Evolutionary conservation across 345 rosid genomes (phyloP).

Genomic region (Adansonia digitata): DNA sequence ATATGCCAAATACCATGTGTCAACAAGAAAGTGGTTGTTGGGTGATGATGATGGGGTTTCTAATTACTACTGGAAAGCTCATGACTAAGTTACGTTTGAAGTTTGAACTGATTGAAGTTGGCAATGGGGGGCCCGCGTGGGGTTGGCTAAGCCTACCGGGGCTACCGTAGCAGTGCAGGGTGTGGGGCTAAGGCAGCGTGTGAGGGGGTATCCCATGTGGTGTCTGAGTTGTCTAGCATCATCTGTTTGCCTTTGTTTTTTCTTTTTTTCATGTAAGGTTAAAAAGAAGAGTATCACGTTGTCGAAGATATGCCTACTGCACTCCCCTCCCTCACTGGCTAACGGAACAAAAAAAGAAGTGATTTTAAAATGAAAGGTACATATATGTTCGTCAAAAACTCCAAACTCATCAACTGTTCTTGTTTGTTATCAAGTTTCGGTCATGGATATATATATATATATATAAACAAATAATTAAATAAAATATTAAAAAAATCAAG

Average conservation of each 20-base stretch:
- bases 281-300: not conserved
- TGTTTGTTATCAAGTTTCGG: no score
- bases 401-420: no score
- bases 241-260: not conserved
- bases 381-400: no score
- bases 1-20: not conserved
- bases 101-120: not conserved
- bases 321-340: not conserved
- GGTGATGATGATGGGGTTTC: not conserved
- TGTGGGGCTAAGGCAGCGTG: slow-evolving; percentile 26
- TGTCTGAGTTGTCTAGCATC: slow-evolving; percentile 36
- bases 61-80: not conserved
- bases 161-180: no score
- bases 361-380: not conserved
- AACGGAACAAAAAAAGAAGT: not conserved
- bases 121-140: no score
- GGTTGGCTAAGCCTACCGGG: no score
- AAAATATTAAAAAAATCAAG: no score
- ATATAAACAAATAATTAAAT: no score
- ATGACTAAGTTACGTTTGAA: not conserved
- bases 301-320: not conserved
- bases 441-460: not conserved
- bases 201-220: slow-evolving; percentile 26
- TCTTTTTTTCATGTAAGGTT: not conserved
- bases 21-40: not conserved